Evolutionary conservation across 768 basidiomycete species (phyloP), one percentile per base, ranked within the genome.

Genomic region (Mycena capillaripes): DNA sequence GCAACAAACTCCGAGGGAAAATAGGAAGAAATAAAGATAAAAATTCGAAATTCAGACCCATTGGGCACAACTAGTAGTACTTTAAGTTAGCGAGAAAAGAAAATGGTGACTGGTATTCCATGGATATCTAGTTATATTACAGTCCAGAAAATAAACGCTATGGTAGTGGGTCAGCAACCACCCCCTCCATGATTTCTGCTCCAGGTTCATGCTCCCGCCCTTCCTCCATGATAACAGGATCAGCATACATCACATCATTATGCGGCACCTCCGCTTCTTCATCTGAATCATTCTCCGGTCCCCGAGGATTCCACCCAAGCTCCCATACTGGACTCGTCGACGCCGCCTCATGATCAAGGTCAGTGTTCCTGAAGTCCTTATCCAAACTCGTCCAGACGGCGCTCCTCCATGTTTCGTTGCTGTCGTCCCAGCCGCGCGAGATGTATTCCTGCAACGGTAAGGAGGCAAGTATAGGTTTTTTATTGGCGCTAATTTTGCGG

Each of bases 321-420:
- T 38, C 38, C 56, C 56, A 58, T 2, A n/a, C 56, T 12, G 56
- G 56, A 58, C 9, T 38, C 5, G 56, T 38, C 56, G 34, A n/a
- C 34, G 34, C 34, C 36, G 11, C 25, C 14, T n/a, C n/a, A n/a
- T n/a, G n/a, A n/a, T 58, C 56, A 58, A 58, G 56, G 17, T 58
- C 34, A 36, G 34, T 38, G 56, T n/a, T 38, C 17, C 56, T 34
- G 23, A 70, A 70, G 27, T 44, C 34, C 32, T 63, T 57, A 17
- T 70, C 69, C n/a, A 70, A 36, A 21, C 42, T 63, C 25, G 61
- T 62, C 69, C 69, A 70, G 25, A 70, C 7, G 8, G 30, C 60
- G 27, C 42, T 40, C 34, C 69, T 42, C 69, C 69, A 70, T 34
- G 19, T 23, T 23, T 57, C 10, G 32, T 63, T 63, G 5, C 16